Base-by-base conservation (phyloP, 2,329 filamentous ascomycete genomes). In the Ilyonectria destructans region DNA sequence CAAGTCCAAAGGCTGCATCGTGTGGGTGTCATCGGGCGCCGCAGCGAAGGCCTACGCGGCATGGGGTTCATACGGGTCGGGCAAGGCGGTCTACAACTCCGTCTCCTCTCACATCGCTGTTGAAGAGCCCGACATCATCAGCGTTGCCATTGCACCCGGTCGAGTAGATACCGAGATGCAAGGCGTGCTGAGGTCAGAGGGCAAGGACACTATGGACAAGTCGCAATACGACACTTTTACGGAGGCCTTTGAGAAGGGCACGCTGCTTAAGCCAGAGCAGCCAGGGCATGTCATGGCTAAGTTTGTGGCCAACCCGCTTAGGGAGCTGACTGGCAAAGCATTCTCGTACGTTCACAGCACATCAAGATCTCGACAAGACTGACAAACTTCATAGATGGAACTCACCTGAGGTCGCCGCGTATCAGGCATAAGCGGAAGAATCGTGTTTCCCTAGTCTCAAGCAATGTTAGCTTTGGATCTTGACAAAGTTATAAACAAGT, bases 81-180 rank as follows among this genome's bases (percentile, higher is more conserved):
- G 91, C 19, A 97, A 97, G 82, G 94, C 94, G 0, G 94, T 93
- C 1, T 79, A 96, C 75, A 97, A 97, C 79, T 93, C 96, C 73
- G 82, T 97, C 6, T 90, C 91, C 1, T 82, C 87, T 48, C 94
- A 95, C 40, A 81, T 98, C 40, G 89, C 89, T 0, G 86, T 87
- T 1, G 95, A 98, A 78, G 95, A 97, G 80, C 90, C 92, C 1
- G 86, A 91, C 15, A 90, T 97, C 51, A 93, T 89, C 0, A 91
- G 89, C 13, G 82, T 97, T 0, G 86, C 93, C 0, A 84, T 98
- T 37, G 86, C 91, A 4, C 95, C 95, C 0, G 95, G 95, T 2
- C 90, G 93, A 52, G 92, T 97, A 8, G 93, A 97, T 77, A 98
- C 95, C 0, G 92, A 92, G 58, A 98, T 98, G 95, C 95, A 97